Conservation (phyloP, 805 yeast genomes). For the Candida silvatica region DNA sequence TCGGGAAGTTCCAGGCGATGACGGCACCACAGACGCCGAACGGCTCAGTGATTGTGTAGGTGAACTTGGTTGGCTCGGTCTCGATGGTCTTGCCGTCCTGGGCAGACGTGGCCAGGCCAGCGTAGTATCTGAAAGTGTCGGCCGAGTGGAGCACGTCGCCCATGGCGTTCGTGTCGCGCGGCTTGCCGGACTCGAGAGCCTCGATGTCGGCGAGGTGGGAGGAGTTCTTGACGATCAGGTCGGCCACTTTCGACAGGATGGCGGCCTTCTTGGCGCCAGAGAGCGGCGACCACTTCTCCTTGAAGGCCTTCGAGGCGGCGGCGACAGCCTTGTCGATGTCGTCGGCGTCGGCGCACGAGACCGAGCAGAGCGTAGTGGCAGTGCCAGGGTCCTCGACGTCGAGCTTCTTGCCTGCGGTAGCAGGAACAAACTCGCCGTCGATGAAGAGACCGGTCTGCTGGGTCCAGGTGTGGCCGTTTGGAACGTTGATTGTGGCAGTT, state of each 20-base stretch:
- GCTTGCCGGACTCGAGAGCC: conserved; percentile 54
- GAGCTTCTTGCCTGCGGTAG: conserved; percentile 44
- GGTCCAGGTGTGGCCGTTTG: conserved; percentile 46
- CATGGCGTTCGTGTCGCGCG: conserved; percentile 40
- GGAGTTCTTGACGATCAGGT: conserved; percentile 37
- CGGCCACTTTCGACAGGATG: conserved; percentile 38
- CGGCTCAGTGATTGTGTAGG: conserved; percentile 60
- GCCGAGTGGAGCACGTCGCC: conserved; percentile 53
- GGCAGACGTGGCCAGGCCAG: conserved; percentile 70
- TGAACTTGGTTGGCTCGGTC: conserved; percentile 45
- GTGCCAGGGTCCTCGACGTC: conserved; percentile 50
- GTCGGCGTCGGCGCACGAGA: conserved; percentile 40
- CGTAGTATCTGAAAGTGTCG: conserved; percentile 52
- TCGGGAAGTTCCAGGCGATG: conserved; percentile 69
- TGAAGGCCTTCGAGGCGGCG: conserved; percentile 43
- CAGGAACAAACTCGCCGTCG: conserved; percentile 65
- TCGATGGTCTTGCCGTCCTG: conserved; percentile 53
- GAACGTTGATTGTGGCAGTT: conserved; percentile 22
- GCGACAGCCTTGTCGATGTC: conserved; percentile 48
- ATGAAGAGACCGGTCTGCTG: conserved; percentile 86
- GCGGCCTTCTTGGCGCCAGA: conserved; percentile 40
- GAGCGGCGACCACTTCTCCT: conserved; percentile 34
- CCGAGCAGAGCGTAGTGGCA: conserved; percentile 40
- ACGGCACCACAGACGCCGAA: conserved; percentile 65
- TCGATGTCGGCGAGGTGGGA: conserved; percentile 48